A percentile compares a stretch with the other conserved stretches of the same genome.
Evolutionary conservation across 2,329 filamentous ascomycete genomes (phyloP).

Genomic region (Rosellinia necatrix): DNA sequence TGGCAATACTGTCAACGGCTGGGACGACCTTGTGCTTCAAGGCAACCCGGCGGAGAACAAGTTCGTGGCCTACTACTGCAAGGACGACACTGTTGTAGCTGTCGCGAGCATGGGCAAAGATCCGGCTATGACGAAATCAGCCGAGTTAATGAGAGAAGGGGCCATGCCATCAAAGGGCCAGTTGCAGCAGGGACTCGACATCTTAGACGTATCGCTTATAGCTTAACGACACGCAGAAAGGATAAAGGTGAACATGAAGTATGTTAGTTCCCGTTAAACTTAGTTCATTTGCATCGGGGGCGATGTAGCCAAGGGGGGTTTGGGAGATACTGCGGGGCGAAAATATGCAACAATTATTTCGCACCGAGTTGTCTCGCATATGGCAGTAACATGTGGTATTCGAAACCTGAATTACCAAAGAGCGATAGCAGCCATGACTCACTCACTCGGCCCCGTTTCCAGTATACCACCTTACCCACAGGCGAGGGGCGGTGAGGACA

Average conservation of each 20-base stretch:
- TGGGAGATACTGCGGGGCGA: too few species aligned
- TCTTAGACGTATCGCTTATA: slow-evolving; percentile 44
- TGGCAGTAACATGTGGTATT: too few species aligned
- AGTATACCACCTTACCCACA: too few species aligned
- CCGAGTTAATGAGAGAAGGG: slow-evolving; percentile 80
- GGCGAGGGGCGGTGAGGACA: too few species aligned
- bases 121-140: slow-evolving; percentile 80
- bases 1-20: slow-evolving; percentile 81
- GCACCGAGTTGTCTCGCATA: not conserved
- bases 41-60: slow-evolving; percentile 78
- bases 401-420: too few species aligned
- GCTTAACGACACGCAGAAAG: slow-evolving; percentile 22
- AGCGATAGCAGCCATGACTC: too few species aligned
- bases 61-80: slow-evolving; percentile 88
- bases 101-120: slow-evolving; percentile 91
- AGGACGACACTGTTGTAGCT: slow-evolving; percentile 84
- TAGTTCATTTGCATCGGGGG: not conserved
- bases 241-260: not conserved
- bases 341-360: too few species aligned
- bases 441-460: too few species aligned
- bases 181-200: slow-evolving; percentile 65
- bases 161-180: slow-evolving; percentile 85
- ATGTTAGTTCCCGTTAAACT: not conserved
- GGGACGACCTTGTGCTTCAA: slow-evolving; percentile 81
- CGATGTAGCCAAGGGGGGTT: too few species aligned